Conservation (phyloP, 208 protist genomes). For the Crithidia expoeki region DNA sequence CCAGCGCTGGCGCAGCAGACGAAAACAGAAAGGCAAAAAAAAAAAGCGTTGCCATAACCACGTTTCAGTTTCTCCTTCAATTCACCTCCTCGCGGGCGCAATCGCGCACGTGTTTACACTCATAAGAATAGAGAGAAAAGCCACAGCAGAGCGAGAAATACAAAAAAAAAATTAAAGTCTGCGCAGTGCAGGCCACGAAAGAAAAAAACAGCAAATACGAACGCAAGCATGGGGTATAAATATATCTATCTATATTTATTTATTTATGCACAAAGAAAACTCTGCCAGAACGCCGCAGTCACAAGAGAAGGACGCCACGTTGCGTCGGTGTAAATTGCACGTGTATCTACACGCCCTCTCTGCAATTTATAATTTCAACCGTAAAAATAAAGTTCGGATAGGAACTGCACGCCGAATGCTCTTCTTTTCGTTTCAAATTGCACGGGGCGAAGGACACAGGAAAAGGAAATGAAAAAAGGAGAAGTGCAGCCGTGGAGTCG, state of each 20-base stretch:
- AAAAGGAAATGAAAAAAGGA: conserved; percentile 1
- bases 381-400: background rate
- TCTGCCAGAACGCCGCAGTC: background rate
- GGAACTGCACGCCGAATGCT: background rate
- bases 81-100: too few species aligned
- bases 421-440: background rate
- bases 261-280: conserved; percentile 1
- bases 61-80: too few species aligned
- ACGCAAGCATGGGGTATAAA: background rate
- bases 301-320: background rate
- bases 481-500: background rate
- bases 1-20: background rate
- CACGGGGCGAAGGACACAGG: background rate
- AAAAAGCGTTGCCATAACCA: conserved; percentile 2
- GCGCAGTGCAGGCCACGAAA: background rate
- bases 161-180: background rate
- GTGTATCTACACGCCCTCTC: background rate
- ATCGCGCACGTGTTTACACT: too few species aligned
- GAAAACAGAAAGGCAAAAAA: conserved; percentile 7
- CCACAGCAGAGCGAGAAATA: too few species aligned
- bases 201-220: background rate
- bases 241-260: background rate
- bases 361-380: too few species aligned
- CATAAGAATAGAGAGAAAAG: too few species aligned
- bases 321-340: background rate